Percentiles rank a stretch among this genome's conserved stretches.
These are phyloP conservation scores for Nepenthes alata DNA, from an alignment of 179 eudicot genomes.

Conservation along the genomic window DNA sequence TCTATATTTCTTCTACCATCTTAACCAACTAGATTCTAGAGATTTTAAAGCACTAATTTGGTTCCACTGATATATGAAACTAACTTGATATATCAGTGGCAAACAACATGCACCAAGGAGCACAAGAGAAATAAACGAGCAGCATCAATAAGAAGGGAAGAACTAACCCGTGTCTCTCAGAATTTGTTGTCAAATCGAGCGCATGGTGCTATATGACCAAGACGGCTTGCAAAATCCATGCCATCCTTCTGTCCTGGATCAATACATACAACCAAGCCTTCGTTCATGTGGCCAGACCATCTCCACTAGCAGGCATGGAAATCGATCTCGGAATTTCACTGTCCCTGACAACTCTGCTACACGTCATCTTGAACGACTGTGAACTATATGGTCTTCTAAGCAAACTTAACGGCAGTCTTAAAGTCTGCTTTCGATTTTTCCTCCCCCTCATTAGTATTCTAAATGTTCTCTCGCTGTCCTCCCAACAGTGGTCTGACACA, in stretches of 20 bases:
- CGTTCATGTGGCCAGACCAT: slow-evolving; percentile 18
- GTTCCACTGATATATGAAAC: too few species aligned
- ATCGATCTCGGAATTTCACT: slow-evolving; percentile 48
- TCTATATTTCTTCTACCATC: too few species aligned
- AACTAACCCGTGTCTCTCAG: not conserved
- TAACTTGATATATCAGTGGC: too few species aligned
- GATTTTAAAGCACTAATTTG: too few species aligned
- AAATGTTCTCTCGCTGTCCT: slow-evolving; percentile 52
- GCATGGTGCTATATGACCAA: not conserved
- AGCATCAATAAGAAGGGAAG: not conserved
- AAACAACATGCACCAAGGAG: not conserved
- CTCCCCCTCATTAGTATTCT: slow-evolving; percentile 75
- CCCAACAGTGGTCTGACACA: slow-evolving; percentile 12
- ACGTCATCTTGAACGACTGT: slow-evolving; percentile 70
- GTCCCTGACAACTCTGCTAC: slow-evolving; percentile 77
- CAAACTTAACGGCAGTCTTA: slow-evolving; percentile 83
- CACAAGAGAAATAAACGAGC: not conserved
- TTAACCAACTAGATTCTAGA: too few species aligned
- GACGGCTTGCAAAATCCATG: not conserved
- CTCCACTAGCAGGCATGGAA: slow-evolving; percentile 37
- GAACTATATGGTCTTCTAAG: slow-evolving; percentile 78
- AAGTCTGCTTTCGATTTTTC: slow-evolving; percentile 72
- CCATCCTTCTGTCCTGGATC: slow-evolving; percentile 10
- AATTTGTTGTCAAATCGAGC: not conserved
- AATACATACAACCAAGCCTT: slow-evolving; percentile 8